Conservation (phyloP, 164 flowering plant genomes). For the Aristolochia fimbriata region DNA sequence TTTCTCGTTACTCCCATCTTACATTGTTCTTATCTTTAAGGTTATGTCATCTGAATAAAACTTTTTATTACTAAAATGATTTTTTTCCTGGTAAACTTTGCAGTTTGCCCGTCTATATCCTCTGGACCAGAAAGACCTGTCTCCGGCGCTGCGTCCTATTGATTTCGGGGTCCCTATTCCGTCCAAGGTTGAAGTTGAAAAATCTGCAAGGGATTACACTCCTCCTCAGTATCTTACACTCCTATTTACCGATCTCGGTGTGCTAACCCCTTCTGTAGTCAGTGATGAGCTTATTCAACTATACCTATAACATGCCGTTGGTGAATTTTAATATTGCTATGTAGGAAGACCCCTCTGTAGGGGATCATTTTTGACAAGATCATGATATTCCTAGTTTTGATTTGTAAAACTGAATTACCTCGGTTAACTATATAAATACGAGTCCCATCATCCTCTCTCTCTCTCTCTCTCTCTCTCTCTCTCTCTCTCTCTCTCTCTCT, state of each 20-base stretch:
- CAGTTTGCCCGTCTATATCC: conserved; percentile 98
- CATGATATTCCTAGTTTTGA: no score
- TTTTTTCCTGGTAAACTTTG: conserved; percentile 7
- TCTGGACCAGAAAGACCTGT: conserved; percentile 87
- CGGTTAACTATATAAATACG: no score
- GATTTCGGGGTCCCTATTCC: conserved; percentile 96
- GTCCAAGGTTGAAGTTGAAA: conserved; percentile 82
- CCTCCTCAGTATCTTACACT: conserved; percentile 94
- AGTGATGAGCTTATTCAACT: conserved; percentile 96
- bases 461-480: no score
- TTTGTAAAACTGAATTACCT: no score
- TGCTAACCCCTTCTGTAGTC: conserved; percentile 89
- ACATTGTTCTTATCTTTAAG: no score
- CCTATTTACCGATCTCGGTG: conserved; percentile 92
- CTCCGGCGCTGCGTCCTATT: conserved; percentile 78
- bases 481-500: no score
- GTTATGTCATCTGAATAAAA: no score
- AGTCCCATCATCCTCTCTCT: no score
- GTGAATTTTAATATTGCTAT: background rate
- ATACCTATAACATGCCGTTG: conserved; percentile 37
- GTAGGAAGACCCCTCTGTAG: no score
- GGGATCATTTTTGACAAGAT: no score
- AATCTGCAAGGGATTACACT: conserved; percentile 92
- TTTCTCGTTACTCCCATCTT: no score
- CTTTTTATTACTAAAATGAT: background rate